Percentiles rank a stretch among this genome's conserved stretches.
These are phyloP conservation scores for Petasospora rhodanensis DNA, from an alignment of 1,139 yeast genomes.

Conservation along the genomic window DNA sequence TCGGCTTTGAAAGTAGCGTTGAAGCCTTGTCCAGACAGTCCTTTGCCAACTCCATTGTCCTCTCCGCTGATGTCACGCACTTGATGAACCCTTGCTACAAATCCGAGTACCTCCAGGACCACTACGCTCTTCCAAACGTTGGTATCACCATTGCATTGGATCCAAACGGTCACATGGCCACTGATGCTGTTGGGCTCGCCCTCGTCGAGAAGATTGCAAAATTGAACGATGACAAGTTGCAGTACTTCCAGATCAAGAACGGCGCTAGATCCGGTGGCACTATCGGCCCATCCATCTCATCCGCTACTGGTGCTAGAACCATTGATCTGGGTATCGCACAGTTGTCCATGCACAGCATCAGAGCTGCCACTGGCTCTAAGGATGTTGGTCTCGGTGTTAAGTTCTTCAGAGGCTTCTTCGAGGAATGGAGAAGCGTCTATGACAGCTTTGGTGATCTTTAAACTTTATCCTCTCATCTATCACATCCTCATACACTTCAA, in stretches of 20 bases:
- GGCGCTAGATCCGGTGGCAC: slow-evolving; percentile 76
- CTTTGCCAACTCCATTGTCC: slow-evolving; percentile 51
- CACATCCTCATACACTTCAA: too few relatives aligned
- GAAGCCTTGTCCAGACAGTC: slow-evolving; percentile 29
- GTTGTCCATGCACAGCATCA: slow-evolving; percentile 75
- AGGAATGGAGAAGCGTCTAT: slow-evolving; percentile 51
- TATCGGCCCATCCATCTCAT: slow-evolving; percentile 67
- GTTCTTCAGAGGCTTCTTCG: slow-evolving; percentile 60
- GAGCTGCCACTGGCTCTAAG: slow-evolving; percentile 69
- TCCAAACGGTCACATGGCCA: slow-evolving; percentile 77
- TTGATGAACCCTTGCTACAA: slow-evolving; percentile 60
- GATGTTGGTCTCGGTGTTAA: slow-evolving; percentile 66
- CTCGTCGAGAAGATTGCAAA: slow-evolving; percentile 62
- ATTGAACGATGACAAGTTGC: slow-evolving; percentile 56
- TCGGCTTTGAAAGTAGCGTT: too few relatives aligned
- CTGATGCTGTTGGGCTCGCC: slow-evolving; percentile 68
- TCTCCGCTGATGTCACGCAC: slow-evolving; percentile 68
- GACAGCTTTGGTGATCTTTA: slow-evolving; percentile 40
- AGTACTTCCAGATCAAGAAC: slow-evolving; percentile 68
- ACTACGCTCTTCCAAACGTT: slow-evolving; percentile 72
- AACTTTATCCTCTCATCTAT: too few relatives aligned
- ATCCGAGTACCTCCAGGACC: slow-evolving; percentile 60
- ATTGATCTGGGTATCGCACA: slow-evolving; percentile 77
- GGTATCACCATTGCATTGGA: slow-evolving; percentile 71
- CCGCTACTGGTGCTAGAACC: slow-evolving; percentile 67